Conservation (phyloP, 306 rosid genomes). For the Carpinus viminea region DNA sequence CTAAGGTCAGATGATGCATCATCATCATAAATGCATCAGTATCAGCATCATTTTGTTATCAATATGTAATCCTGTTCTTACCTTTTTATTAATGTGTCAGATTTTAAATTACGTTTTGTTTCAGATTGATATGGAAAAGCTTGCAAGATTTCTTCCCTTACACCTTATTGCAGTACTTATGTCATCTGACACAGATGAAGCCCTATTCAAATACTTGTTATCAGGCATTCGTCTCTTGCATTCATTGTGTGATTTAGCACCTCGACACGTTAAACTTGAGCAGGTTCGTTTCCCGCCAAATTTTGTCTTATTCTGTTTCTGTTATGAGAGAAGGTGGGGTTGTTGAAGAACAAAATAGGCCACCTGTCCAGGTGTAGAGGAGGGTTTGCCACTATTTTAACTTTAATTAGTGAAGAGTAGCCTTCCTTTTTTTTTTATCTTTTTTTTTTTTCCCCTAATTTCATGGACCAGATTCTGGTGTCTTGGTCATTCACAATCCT, state of each 20-base stretch:
- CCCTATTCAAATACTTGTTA: constrained; percentile 59
- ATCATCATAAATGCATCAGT: neutral
- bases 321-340: neutral
- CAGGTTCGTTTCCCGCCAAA: constrained; percentile 52
- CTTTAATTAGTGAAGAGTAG: neutral
- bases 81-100: constrained; percentile 18
- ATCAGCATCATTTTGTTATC: constrained; percentile 16
- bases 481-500: neutral
- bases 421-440: no score
- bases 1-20: constrained; percentile 53
- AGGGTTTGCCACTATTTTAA: neutral
- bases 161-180: constrained; percentile 70
- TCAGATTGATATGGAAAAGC: constrained; percentile 91
- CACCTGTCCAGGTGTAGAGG: neutral
- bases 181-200: constrained; percentile 60
- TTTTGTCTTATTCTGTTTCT: constrained; percentile 25
- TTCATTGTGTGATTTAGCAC: constrained; percentile 87
- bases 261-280: constrained; percentile 76
- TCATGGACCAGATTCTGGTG: no score
- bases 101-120: constrained; percentile 27
- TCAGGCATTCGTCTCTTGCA: constrained; percentile 81
- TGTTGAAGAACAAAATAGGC: no score
- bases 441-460: no score
- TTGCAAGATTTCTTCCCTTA: constrained; percentile 73
- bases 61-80: constrained; percentile 7